Evolutionary conservation across 306 rosid genomes (phyloP).

Genomic region (Vigna radiata): DNA sequence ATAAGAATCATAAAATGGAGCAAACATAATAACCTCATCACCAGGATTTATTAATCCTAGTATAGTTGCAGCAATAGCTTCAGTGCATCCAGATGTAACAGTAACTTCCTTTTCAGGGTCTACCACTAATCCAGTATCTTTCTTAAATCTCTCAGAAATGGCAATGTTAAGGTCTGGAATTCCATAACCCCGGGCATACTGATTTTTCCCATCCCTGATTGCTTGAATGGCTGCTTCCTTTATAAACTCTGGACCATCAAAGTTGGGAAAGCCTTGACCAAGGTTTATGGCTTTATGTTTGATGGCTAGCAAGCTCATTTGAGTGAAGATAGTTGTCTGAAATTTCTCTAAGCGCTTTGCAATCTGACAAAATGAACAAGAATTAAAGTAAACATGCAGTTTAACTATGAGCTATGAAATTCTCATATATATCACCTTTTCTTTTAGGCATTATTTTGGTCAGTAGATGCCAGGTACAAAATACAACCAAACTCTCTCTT

Average conservation of each 20-base stretch:
- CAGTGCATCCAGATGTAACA: constrained; percentile 85
- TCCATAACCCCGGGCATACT: constrained; percentile 84
- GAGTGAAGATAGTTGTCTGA: constrained; percentile 89
- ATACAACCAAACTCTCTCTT: constrained; percentile 13
- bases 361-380: constrained; percentile 58
- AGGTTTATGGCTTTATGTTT: constrained; percentile 86
- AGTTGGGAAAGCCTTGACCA: constrained; percentile 88
- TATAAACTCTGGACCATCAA: constrained; percentile 44
- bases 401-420: neutral
- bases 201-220: constrained; percentile 81
- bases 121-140: constrained; percentile 69
- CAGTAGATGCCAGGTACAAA: neutral
- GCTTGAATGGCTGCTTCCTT: constrained; percentile 91
- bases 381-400: neutral
- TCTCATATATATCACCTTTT: neutral
- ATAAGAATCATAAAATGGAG: constrained; percentile 83
- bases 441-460: neutral
- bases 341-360: constrained; percentile 93
- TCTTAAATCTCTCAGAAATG: constrained; percentile 81
- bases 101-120: constrained; percentile 84
- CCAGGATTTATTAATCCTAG: constrained; percentile 89
- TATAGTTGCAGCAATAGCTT: constrained; percentile 85
- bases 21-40: constrained; percentile 88
- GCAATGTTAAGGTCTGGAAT: constrained; percentile 75
- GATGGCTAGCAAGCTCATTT: constrained; percentile 85